Evolutionary conservation across 768 basidiomycete genomes (phyloP), one percentile per base, ranked within the genome.

Genomic region (Pleurotus eryngii): DNA sequence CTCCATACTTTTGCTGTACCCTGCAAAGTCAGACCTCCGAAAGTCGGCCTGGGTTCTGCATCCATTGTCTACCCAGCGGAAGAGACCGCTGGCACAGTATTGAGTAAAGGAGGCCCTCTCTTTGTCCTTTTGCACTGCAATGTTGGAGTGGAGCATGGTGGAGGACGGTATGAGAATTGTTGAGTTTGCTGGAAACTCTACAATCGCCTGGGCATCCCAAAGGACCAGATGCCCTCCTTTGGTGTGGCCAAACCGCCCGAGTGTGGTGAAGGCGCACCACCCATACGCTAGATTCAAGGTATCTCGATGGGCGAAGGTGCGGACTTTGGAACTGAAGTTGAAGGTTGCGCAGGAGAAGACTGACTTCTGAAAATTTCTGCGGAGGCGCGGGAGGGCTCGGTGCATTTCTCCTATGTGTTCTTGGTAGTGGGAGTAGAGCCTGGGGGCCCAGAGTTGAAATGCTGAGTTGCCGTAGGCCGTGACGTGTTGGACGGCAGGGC

Each of bases 221-320:
- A 20, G 20, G 20, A 20, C 20, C 20, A 20, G 20, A 20, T 20
- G 20, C 20, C 61, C 65, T 6, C 73, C 68, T 20, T 49, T 61
- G 2, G 2, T 63, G 1, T 49, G 61, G 48, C 73, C 63, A 55
- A 67, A 76, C 1, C 49, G 7, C 0, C 74, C 73, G 0, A 68
- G 49, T 0, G 72, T 63, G 2, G 60, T 64, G 9, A 76, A 69
- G 0, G 64, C 63, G 46, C 73, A 78, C 62, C 67, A 65, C 0
- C 73, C 72, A 27, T 59, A 65, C 0, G 72, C 61, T 0, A 70
- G 54, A 42, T 78, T 77, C 4, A 46, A 50, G 20, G 18, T 47
- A 39, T 78, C 73, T 0, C 59, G 59, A 22, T 73, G 74, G 0
- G 57, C 43, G 0, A 38, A 26, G 0, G 65, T 66, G 1, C 64